Evolutionary conservation across 495 filamentous ascomycete species (phyloP), one percentile per base, ranked within the genome.

Genomic region (Neurospora sp.): DNA sequence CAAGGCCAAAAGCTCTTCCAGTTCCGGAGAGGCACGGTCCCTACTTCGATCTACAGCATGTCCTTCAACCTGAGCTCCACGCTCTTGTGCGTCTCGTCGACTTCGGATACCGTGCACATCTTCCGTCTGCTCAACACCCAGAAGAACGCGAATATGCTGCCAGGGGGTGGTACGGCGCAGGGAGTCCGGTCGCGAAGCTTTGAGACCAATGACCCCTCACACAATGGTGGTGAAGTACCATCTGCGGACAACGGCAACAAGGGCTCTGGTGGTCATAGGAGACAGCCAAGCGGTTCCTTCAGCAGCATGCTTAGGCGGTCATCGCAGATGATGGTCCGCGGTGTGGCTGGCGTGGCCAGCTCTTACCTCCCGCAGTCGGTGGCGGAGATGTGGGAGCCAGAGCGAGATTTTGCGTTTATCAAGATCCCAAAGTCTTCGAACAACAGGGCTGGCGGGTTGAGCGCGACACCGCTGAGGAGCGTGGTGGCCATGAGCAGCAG

Each of bases 11-110:
- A 97, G 79, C 88, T 99, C 20, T 97, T 91, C 77, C 95, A 99
- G 78, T 99, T 99, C 80, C 90, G 96, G 71, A 88, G 96, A 74
- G 96, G 96, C 37, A 96, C 94, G 11, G 97, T 97, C 81, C 96
- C 96, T 0, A 93, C 93, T 4, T 89, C 92, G 27, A 98, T 99
- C 73, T 97, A 92, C 81, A 96, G 94, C 89, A 98, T 99, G 96
- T 96, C 93, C n/a, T 99, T 98, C 85, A 99, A 99, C 80, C 88
- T 93, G 18, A 94, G 91, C 40, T 96, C 94, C 5, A 96, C 95
- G 8, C 86, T 99, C 3, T 90, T 99, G 42, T 97, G 94, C 77
- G 94, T 98, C 71, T 98, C 95, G 14, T 98, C 95, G 11, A 93
- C 93, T 3, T 95, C 94, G 0, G 96, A 99, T 77, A 99, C 96